Base-by-base conservation (phyloP, 129 eudicot species). In the Lactuca saligna region DNA sequence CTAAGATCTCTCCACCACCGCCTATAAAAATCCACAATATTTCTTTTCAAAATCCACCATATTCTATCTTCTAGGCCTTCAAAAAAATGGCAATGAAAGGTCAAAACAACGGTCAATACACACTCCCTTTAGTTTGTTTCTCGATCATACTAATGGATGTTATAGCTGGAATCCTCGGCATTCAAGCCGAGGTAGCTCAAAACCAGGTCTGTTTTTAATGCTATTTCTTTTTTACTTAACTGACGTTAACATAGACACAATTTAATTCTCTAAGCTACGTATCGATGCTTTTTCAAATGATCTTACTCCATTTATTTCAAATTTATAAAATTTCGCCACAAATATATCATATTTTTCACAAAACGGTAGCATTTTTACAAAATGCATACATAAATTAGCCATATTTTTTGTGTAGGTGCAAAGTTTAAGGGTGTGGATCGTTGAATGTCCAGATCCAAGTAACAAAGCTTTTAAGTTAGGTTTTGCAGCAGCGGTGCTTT, bases 401-500 rank as follows among this genome's bases (percentile, higher is more conserved):
- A 5, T 0, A 2, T 8, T 3, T 53, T 15, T 4, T 53, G 5
- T 9, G 10, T 74, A 90, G 97, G 87, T 68, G 78, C 70, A 66
- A 35, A 63, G 72, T 56, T 69, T 87, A 72, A 83, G 70, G 48
- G 59, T 78, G 65, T 91, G 89, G 95, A 57, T 88, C 17, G 79
- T 91, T 33, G 90, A 88, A 70, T 91, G 97, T 39, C 75, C 86
- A 69, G 92, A 91, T 63, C 97, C 97, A 55, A 88, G 96, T 79
- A 73, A 83, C 70, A 42, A 75, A 50, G 96, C 97, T 14, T 91
- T 83, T 83, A 85, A 84, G 65, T 79, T 83, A 7, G 97, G 97
- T 1, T 37, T 85, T 56, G 85, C 88, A 29, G 97, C 97, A 37
- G 81, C 78, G 37, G 35, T 84, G 1, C 77, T 88, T 14, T 60